Evolutionary conservation across 306 rosid species (phyloP).

Genomic region (Styphnolobium japonicum): DNA sequence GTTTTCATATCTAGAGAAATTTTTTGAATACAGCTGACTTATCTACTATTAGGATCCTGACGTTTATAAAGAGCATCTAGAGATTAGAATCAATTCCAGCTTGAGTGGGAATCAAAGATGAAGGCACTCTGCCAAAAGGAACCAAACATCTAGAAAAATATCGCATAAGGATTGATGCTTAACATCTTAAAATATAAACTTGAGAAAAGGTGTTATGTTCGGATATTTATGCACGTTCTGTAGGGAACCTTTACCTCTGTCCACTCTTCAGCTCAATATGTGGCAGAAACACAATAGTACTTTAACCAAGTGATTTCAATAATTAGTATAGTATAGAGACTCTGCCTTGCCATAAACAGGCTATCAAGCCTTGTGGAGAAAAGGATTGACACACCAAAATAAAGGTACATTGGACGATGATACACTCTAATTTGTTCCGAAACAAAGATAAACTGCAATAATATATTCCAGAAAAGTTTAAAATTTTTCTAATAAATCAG

Average conservation of each 20-base stretch:
- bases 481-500: too few relatives aligned
- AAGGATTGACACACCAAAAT: neutral
- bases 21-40: neutral
- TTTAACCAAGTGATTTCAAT: neutral
- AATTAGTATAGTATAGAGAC: neutral
- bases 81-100: slow-evolving; percentile 29
- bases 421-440: neutral
- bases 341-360: neutral
- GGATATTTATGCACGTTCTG: slow-evolving; percentile 22
- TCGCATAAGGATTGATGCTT: slow-evolving; percentile 31
- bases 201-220: neutral
- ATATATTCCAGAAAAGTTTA: too few relatives aligned
- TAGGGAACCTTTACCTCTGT: slow-evolving; percentile 19
- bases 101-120: slow-evolving; percentile 18
- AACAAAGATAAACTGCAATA: neutral
- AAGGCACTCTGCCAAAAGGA: slow-evolving; percentile 7
- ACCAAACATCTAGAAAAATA: neutral
- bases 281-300: neutral
- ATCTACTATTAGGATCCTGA: neutral
- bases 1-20: neutral
- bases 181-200: neutral
- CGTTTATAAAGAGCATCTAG: neutral
- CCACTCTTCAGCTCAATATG: neutral
- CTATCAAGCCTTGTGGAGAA: neutral
- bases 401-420: neutral